Conservation (phyloP, 164 flowering plant genomes). For the Santalum album region DNA sequence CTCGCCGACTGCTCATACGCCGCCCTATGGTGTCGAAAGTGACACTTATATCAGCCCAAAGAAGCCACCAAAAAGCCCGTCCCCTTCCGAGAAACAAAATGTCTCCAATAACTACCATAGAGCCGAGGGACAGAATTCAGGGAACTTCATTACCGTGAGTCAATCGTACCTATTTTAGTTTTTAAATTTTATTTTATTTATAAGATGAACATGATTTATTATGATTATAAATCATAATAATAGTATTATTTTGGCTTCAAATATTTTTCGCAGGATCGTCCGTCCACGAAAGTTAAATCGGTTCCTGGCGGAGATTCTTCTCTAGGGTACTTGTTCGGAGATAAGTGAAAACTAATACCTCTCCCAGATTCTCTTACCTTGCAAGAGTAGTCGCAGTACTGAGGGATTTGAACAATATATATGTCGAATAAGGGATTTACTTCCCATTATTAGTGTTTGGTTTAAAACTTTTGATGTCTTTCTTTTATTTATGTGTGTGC, state of each 20-base stretch:
- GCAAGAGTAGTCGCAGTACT: too few relatives aligned
- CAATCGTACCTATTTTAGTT: too few relatives aligned
- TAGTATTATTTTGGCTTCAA: too few relatives aligned
- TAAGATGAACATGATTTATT: too few relatives aligned
- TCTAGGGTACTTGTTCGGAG: constrained; percentile 29
- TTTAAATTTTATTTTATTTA: background rate
- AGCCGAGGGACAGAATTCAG: constrained; percentile 25
- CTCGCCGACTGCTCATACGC: background rate
- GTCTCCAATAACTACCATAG: constrained; percentile 17
- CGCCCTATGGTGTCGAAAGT: background rate
- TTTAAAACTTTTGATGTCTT: too few relatives aligned
- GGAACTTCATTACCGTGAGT: constrained; percentile 29
- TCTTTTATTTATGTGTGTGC: too few relatives aligned
- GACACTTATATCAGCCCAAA: background rate
- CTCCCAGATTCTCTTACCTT: too few relatives aligned
- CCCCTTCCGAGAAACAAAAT: constrained; percentile 11
- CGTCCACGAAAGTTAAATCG: constrained; percentile 34
- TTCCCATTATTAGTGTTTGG: too few relatives aligned
- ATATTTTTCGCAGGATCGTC: constrained; percentile 28
- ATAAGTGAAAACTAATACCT: background rate
- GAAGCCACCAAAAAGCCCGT: constrained; percentile 2
- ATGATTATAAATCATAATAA: too few relatives aligned
- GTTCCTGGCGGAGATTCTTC: constrained; percentile 42
- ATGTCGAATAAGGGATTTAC: too few relatives aligned
- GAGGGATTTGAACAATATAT: too few relatives aligned